Conservation (phyloP, 768 basidiomycete genomes). For the Phaeotremella skinneri region DNA sequence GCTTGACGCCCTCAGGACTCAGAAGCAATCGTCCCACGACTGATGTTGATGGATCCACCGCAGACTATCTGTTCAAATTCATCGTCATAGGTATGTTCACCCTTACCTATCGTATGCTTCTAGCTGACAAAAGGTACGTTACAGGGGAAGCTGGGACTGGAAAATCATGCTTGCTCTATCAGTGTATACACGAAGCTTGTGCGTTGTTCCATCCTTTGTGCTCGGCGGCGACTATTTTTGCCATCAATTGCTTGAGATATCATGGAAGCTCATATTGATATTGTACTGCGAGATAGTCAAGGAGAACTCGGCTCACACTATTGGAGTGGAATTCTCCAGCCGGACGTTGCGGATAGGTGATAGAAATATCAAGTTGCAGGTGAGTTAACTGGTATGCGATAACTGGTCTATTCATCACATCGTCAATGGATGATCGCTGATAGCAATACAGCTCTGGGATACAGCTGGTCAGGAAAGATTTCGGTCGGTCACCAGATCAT, state of each 20-base stretch:
- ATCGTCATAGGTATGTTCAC: conserved; percentile 77
- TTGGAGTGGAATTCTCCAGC: conserved; percentile 97
- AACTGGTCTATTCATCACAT: neutral
- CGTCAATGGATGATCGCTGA: conserved; percentile 4
- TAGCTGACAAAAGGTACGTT: neutral
- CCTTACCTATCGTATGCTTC: conserved; percentile 14
- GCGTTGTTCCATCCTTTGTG: conserved; percentile 49
- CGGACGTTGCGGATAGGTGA: conserved; percentile 88
- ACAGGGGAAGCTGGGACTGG: conserved; percentile 94
- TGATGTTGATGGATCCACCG: too few species aligned
- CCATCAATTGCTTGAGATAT: neutral
- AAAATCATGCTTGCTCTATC: conserved; percentile 93
- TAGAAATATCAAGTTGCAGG: conserved; percentile 93
- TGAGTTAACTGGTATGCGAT: conserved; percentile 49
- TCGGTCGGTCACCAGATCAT: conserved; percentile 79
- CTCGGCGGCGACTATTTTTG: too few species aligned
- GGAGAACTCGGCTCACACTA: conserved; percentile 94
- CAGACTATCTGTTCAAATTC: conserved; percentile 98
- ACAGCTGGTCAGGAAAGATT: conserved; percentile 96
- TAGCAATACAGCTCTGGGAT: conserved; percentile 73
- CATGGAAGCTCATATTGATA: conserved; percentile 25
- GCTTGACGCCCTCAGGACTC: too few species aligned
- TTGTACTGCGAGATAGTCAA: conserved; percentile 70
- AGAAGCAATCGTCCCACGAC: too few species aligned
- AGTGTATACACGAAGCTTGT: conserved; percentile 96